Conservation (phyloP, 129 eudicot genomes). For the Flaveria trinervia region DNA sequence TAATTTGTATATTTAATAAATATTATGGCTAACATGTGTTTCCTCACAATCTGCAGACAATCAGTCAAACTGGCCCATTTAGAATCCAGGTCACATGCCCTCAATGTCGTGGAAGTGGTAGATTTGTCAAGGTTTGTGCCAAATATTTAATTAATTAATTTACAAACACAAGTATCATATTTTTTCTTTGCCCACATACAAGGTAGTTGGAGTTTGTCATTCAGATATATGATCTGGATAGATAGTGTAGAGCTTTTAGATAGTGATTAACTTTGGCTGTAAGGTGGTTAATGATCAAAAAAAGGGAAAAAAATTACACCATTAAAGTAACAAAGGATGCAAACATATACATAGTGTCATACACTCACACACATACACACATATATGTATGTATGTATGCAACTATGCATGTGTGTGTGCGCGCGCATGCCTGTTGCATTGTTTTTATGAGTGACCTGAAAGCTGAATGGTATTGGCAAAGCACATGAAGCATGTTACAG, state of each 20-base stretch:
- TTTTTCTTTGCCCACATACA: background rate
- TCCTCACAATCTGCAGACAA: slow-evolving; percentile 42
- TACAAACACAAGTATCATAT: background rate
- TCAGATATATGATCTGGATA: background rate
- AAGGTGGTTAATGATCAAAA: slow-evolving; percentile 12
- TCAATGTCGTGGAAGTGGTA: slow-evolving; percentile 78
- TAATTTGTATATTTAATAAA: background rate
- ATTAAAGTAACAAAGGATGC: background rate
- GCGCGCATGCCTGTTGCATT: background rate
- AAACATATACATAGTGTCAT: background rate
- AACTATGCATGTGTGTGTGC: background rate
- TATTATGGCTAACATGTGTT: slow-evolving; percentile 11
- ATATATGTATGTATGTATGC: background rate
- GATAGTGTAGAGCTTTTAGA: background rate
- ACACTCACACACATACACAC: background rate
- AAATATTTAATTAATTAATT: background rate
- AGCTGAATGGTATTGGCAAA: slow-evolving; percentile 6
- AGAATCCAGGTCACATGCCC: slow-evolving; percentile 67
- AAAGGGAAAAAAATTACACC: background rate
- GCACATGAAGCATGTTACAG: background rate
- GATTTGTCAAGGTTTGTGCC: slow-evolving; percentile 64
- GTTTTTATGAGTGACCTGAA: background rate
- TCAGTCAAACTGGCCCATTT: slow-evolving; percentile 67
- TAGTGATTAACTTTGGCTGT: background rate
- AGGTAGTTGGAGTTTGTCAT: background rate